A percentile compares a stretch with the other conserved stretches of the same genome.
These are phyloP conservation scores for Echium plantagineum DNA, from an alignment of 257 asterid species.

Conservation along the genomic window DNA sequence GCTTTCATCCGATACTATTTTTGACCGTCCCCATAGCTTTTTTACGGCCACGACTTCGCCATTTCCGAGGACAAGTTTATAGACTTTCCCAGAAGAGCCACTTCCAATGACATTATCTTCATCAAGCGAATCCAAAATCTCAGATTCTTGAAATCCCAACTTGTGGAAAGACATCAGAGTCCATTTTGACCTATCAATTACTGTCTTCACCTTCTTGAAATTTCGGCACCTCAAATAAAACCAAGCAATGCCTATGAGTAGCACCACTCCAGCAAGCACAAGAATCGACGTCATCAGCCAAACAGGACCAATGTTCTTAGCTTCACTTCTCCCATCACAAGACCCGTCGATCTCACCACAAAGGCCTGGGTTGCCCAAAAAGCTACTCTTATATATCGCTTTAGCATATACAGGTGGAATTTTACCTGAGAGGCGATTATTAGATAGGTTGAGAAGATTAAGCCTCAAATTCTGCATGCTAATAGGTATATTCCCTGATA, in stretches of 20 bases:
- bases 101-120: constrained; percentile 57
- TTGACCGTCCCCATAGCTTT: constrained; percentile 31
- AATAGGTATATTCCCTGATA: constrained; percentile 49
- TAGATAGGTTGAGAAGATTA: constrained; percentile 47
- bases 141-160: constrained; percentile 53
- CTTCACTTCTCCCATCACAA: constrained; percentile 18
- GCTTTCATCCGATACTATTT: constrained; percentile 16
- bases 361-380: constrained; percentile 60
- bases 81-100: constrained; percentile 74
- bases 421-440: constrained; percentile 47
- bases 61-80: constrained; percentile 48
- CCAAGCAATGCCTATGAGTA: constrained; percentile 38
- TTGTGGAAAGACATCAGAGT: constrained; percentile 51
- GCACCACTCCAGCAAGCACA: constrained; percentile 21
- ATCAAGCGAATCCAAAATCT: constrained; percentile 39
- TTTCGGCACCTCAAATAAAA: constrained; percentile 36
- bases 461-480: constrained; percentile 60
- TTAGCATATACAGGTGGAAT: constrained; percentile 42
- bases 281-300: constrained; percentile 35
- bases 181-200: constrained; percentile 46
- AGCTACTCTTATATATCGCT: constrained; percentile 43
- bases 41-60: constrained; percentile 77
- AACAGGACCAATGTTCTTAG: constrained; percentile 9
- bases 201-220: constrained; percentile 17
- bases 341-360: constrained; percentile 27